phyloP scores from a whole-genome alignment of 331 rosid species.

The Pyrus hybrid region DNA sequence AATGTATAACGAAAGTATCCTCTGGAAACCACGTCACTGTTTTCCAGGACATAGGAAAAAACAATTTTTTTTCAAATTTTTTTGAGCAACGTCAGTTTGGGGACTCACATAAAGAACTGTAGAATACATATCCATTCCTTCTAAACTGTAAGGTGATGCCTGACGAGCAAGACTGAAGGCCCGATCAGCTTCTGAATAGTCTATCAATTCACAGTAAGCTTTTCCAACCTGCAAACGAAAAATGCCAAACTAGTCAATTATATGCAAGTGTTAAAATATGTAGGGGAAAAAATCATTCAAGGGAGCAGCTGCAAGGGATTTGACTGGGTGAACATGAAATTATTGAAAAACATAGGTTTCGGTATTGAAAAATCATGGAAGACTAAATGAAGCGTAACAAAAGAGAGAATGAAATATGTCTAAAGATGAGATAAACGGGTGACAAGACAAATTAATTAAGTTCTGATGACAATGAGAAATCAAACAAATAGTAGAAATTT shows the following conservation, averaged over 20 bases:
- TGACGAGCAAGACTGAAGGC: conserved; percentile 82
- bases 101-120: conserved; percentile 95
- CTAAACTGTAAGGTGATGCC: conserved; percentile 75
- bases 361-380: neutral
- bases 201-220: conserved; percentile 81
- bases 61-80: neutral
- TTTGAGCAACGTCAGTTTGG: neutral
- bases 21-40: neutral
- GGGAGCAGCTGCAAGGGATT: neutral
- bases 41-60: neutral
- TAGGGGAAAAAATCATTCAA: neutral
- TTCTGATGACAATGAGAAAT: neutral
- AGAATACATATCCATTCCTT: conserved; percentile 95
- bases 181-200: conserved; percentile 83
- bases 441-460: neutral
- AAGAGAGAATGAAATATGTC: neutral
- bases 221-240: conserved; percentile 76
- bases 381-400: neutral
- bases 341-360: neutral
- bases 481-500: neutral
- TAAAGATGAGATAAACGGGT: neutral
- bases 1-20: neutral
- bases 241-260: conserved; percentile 13
- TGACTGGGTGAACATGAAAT: neutral
- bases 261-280: neutral